Conservation (phyloP, 2,329 filamentous ascomycete species). For the Paecilomyces formosus region DNA sequence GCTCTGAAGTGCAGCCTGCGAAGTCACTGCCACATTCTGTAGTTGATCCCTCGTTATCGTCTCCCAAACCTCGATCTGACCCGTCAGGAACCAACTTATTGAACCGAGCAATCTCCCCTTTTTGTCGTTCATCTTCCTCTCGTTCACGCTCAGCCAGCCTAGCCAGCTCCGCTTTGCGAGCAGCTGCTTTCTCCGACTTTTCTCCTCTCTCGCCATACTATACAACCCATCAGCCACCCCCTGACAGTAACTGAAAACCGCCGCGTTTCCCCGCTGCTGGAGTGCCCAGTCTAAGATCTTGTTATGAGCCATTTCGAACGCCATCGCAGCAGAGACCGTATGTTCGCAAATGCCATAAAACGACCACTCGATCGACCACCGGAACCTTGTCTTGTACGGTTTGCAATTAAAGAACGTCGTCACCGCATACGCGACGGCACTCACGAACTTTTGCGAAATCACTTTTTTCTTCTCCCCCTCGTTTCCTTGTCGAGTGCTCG, state of each 20-base stretch:
- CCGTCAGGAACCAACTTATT: background rate
- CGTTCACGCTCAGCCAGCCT: background rate
- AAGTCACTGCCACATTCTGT: background rate
- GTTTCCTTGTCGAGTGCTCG: background rate
- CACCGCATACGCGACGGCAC: constrained; percentile 2
- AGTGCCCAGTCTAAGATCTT: background rate
- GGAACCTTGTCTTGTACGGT: constrained; percentile 1
- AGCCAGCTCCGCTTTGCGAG: background rate
- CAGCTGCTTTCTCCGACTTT: background rate
- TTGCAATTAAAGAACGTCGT: constrained; percentile 8
- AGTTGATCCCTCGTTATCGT: background rate
- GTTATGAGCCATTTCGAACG: constrained; percentile 13
- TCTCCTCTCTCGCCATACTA: background rate
- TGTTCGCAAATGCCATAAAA: constrained; percentile 18
- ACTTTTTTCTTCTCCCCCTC: constrained; percentile 1
- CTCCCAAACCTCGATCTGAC: background rate
- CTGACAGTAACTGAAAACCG: background rate
- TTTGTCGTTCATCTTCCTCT: background rate
- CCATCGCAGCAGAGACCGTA: constrained; percentile 13
- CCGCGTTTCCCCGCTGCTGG: background rate
- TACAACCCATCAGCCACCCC: background rate
- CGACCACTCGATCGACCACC: constrained; percentile 7
- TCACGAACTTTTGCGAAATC: constrained; percentile 3
- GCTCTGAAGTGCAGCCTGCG: background rate
- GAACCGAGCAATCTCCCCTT: background rate